Conservation (phyloP, 2,329 filamentous ascomycete species). For the Ascochyta koolunga region DNA sequence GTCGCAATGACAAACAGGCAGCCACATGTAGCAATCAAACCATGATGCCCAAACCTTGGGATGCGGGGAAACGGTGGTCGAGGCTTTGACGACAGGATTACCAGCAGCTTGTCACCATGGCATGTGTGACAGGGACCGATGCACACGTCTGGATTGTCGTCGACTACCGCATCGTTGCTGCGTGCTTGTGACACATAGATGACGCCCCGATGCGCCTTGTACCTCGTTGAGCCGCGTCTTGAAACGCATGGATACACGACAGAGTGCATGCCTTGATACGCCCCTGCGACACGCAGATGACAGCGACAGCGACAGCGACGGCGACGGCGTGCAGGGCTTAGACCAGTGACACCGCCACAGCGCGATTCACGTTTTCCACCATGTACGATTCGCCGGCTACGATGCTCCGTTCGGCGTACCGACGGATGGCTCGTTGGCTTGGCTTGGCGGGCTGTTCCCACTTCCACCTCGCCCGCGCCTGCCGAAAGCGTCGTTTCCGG, state of each 20-base stretch:
- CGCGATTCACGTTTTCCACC: neutral
- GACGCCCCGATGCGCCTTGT: slow-evolving; percentile 2
- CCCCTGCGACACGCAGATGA: neutral
- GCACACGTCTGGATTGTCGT: neutral
- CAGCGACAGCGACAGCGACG: neutral
- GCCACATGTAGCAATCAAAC: slow-evolving; percentile 17
- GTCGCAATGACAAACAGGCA: slow-evolving; percentile 23
- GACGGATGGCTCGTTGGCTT: neutral
- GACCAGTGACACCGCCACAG: neutral
- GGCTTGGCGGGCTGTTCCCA: neutral
- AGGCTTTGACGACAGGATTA: slow-evolving; percentile 18
- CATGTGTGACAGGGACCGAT: slow-evolving; percentile 1
- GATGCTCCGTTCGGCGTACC: slow-evolving; percentile 4
- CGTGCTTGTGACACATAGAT: slow-evolving; percentile 5
- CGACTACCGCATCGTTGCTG: neutral
- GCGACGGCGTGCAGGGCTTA: neutral
- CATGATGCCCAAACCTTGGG: slow-evolving; percentile 9
- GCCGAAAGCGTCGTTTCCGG: neutral
- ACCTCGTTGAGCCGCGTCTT: neutral
- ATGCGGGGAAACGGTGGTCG: slow-evolving; percentile 15
- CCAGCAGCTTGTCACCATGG: neutral
- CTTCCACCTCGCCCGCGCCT: neutral
- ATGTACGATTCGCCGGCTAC: neutral
- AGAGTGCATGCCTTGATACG: slow-evolving; percentile 4
- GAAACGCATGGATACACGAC: slow-evolving; percentile 4